A percentile compares a stretch with the other conserved stretches of the same genome.
Conservation (phyloP, 1,139 yeast species). For the Kodamaea sp. region DNA sequence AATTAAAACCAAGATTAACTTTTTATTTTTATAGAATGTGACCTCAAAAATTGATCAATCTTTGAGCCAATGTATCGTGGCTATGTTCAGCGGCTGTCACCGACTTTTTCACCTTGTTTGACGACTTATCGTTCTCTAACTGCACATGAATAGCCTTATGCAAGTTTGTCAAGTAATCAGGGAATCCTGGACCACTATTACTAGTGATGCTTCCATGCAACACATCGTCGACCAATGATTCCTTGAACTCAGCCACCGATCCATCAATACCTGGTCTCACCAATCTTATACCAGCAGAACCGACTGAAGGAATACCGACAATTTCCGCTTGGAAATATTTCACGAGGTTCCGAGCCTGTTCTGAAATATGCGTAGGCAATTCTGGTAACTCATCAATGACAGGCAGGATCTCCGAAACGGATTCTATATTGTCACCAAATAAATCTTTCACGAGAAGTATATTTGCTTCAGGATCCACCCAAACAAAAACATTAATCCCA, state of each 20-base stretch:
- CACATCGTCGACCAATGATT: conserved; percentile 72
- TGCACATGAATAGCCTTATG: conserved; percentile 63
- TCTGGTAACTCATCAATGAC: conserved; percentile 68
- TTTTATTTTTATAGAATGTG: background rate
- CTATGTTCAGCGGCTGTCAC: conserved; percentile 29
- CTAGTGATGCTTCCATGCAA: conserved; percentile 29
- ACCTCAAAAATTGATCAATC: conserved; percentile 39
- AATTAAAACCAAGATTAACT: background rate
- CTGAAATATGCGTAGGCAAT: conserved; percentile 67
- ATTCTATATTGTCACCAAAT: conserved; percentile 57
- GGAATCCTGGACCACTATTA: conserved; percentile 51
- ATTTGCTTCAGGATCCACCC: conserved; percentile 74
- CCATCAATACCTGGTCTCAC: conserved; percentile 70
- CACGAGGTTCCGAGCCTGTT: conserved; percentile 66
- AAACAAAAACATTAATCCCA: conserved; percentile 62
- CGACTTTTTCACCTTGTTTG: conserved; percentile 33
- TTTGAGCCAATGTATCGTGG: conserved; percentile 40
- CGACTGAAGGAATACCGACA: conserved; percentile 29
- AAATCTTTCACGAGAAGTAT: conserved; percentile 70
- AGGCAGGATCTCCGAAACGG: conserved; percentile 47
- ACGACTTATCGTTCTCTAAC: conserved; percentile 46
- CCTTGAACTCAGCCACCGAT: conserved; percentile 56
- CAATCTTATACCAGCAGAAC: conserved; percentile 53
- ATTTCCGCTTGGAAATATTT: conserved; percentile 47
- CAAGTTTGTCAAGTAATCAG: conserved; percentile 60